Percentiles rank a stretch among this genome's conserved stretches.
These are phyloP conservation scores for Rhizophagus clarus DNA, from an alignment of 192 early-diverging fungal species.

Conservation along the genomic window DNA sequence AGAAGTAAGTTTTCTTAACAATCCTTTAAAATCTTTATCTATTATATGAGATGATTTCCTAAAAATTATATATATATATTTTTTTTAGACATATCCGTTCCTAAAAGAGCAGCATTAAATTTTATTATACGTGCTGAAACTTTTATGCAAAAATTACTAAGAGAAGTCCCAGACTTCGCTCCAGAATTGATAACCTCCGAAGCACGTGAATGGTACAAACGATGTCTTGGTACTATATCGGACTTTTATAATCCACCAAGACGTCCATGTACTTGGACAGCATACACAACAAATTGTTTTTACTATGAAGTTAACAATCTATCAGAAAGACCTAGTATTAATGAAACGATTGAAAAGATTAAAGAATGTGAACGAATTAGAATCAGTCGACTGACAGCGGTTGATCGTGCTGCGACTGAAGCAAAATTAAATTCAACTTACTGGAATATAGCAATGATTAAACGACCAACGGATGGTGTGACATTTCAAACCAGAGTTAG, in stretches of 20 bases:
- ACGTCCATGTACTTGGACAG: constrained; percentile 21
- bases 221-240: constrained; percentile 22
- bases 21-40: not conserved
- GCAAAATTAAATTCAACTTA: constrained; percentile 6
- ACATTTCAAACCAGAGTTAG: constrained; percentile 20
- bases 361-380: constrained; percentile 14
- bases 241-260: constrained; percentile 29
- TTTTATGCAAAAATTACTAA: constrained; percentile 21
- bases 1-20: constrained; percentile 23
- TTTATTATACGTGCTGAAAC: constrained; percentile 28
- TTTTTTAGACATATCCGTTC: constrained; percentile 14
- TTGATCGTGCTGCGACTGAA: constrained; percentile 19
- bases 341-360: constrained; percentile 19
- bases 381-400: not conserved
- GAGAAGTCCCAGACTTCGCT: constrained; percentile 9
- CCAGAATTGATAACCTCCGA: constrained; percentile 19
- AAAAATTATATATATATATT: not conserved
- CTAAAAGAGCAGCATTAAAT: constrained; percentile 23
- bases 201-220: constrained; percentile 18
- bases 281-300: constrained; percentile 12
- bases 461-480: constrained; percentile 25
- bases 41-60: not conserved
- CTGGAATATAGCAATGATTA: constrained; percentile 28
- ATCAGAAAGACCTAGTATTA: not conserved
- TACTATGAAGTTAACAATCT: constrained; percentile 25